Percentiles rank a stretch among this genome's conserved stretches.
Conservation (phyloP, 257 asterid species). For the Datura wrightii region DNA sequence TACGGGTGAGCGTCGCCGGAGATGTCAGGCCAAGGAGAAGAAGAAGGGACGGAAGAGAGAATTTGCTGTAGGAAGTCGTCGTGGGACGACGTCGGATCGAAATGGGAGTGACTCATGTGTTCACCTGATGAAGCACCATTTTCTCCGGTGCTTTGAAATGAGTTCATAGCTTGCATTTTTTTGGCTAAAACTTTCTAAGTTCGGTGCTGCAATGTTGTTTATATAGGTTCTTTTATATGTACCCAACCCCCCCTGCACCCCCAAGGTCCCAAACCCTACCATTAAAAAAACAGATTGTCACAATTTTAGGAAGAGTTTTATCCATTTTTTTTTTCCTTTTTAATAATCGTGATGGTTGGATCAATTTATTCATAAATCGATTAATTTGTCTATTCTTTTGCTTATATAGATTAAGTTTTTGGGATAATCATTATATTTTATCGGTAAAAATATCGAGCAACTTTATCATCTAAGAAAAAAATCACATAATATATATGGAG, state of each 20-base stretch:
- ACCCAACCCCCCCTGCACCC: neutral
- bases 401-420: too few relatives aligned
- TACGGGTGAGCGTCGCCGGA: constrained; percentile 40
- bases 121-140: constrained; percentile 34
- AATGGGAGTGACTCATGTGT: constrained; percentile 28
- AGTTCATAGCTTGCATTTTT: constrained; percentile 23
- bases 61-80: constrained; percentile 84
- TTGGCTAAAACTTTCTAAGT: neutral
- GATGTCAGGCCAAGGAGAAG: constrained; percentile 42
- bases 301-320: neutral
- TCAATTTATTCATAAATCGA: too few relatives aligned
- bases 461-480: too few relatives aligned
- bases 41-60: constrained; percentile 67
- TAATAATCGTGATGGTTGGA: too few relatives aligned
- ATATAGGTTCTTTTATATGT: neutral
- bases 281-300: neutral
- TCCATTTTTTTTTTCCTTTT: too few relatives aligned
- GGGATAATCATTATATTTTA: too few relatives aligned
- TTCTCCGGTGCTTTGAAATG: constrained; percentile 46
- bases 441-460: too few relatives aligned
- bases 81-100: constrained; percentile 67
- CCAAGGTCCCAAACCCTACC: neutral
- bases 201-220: constrained; percentile 19
- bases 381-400: too few relatives aligned
- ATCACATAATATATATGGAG: too few relatives aligned